phyloP scores from a whole-genome alignment of 2,329 filamentous ascomycete species.

The Talaromyces sp. region DNA sequence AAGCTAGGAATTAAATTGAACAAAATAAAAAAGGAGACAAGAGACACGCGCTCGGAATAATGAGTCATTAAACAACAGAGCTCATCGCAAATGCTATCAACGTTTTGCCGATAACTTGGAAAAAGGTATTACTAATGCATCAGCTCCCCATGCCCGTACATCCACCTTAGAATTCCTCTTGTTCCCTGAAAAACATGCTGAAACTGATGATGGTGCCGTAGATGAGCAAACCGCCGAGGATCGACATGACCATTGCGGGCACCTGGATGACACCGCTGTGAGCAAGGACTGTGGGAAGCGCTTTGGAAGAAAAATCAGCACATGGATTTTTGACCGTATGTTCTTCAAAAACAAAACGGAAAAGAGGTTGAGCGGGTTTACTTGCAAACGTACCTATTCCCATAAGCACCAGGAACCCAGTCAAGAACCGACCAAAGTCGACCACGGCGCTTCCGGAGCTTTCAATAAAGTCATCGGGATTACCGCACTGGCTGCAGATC shows the following conservation, averaged over 20 bases:
- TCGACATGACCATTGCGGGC: constrained; percentile 91
- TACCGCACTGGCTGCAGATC: constrained; percentile 82
- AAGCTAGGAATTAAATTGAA: not conserved
- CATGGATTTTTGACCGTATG: not conserved
- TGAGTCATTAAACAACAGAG: not conserved
- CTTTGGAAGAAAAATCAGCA: constrained; percentile 30
- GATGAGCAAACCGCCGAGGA: constrained; percentile 86
- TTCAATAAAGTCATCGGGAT: constrained; percentile 94
- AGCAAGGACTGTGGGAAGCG: constrained; percentile 79
- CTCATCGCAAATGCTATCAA: not conserved
- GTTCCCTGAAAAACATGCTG: constrained; percentile 95
- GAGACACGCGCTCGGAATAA: not conserved
- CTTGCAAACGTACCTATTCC: constrained; percentile 71
- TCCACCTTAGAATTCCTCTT: constrained; percentile 75
- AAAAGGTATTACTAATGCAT: not conserved
- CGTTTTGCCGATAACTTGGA: not conserved
- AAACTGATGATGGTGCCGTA: constrained; percentile 99
- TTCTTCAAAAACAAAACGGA: not conserved
- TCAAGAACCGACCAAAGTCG: constrained; percentile 89
- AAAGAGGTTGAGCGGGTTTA: not conserved
- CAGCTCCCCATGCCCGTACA: not conserved
- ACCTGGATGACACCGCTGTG: constrained; percentile 77
- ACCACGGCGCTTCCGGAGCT: constrained; percentile 75
- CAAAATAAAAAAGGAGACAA: not conserved
- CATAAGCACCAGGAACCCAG: constrained; percentile 95